phyloP scores from a whole-genome alignment of 2,329 filamentous ascomycete species.

The Pleurostoma richardsiae region DNA sequence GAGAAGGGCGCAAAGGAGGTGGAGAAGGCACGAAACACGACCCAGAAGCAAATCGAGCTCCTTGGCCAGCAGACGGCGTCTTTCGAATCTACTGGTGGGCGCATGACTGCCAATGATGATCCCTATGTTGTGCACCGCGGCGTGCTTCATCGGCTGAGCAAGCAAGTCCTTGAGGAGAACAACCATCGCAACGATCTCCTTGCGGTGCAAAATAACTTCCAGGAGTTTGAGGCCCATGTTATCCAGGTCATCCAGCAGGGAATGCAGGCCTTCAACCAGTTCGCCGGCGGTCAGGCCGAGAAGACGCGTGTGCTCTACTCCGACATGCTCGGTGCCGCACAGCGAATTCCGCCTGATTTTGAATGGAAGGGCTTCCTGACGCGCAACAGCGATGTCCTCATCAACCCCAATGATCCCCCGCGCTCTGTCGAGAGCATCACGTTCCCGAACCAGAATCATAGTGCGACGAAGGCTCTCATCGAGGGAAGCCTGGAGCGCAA shows the following conservation, averaged over 20 bases:
- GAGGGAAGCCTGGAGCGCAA: slow-evolving; percentile 89
- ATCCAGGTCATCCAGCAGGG: slow-evolving; percentile 77
- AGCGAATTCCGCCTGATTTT: slow-evolving; percentile 76
- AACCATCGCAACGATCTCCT: slow-evolving; percentile 90
- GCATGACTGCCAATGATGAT: slow-evolving; percentile 68
- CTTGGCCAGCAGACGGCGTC: slow-evolving; percentile 79
- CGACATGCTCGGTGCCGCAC: slow-evolving; percentile 73
- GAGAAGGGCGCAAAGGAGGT: slow-evolving; percentile 85
- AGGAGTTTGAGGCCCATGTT: slow-evolving; percentile 81
- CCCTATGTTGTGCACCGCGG: slow-evolving; percentile 84
- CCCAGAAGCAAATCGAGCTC: slow-evolving; percentile 94
- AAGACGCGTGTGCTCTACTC: slow-evolving; percentile 75
- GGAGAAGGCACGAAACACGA: slow-evolving; percentile 77
- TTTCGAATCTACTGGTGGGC: slow-evolving; percentile 71
- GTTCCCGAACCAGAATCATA: slow-evolving; percentile 88
- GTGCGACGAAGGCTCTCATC: slow-evolving; percentile 73
- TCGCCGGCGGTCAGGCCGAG: slow-evolving; percentile 75
- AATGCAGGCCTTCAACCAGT: slow-evolving; percentile 77
- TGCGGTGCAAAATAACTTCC: slow-evolving; percentile 85
- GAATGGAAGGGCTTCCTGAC: slow-evolving; percentile 85
- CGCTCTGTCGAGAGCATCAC: slow-evolving; percentile 68
- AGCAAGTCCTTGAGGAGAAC: slow-evolving; percentile 92
- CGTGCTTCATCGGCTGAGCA: slow-evolving; percentile 77
- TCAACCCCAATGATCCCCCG: slow-evolving; percentile 71
- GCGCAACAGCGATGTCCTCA: slow-evolving; percentile 66